phyloP scores from a whole-genome alignment of 441 rosid species.

The Arabidopsis hybrid region DNA sequence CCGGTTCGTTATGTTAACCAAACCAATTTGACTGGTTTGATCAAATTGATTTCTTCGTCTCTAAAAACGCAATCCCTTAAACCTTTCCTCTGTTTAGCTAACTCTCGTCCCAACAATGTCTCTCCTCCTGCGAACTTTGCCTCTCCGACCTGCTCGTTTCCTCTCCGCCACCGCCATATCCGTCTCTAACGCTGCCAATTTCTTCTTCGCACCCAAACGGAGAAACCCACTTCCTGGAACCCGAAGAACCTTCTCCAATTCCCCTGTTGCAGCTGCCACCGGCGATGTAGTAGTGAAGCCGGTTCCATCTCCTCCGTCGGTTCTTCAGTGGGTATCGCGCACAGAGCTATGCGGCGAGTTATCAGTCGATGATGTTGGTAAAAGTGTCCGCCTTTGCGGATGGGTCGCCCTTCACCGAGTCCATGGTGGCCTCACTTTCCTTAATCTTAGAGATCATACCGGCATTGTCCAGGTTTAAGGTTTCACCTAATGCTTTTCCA shows the following conservation, averaged over 20 bases:
- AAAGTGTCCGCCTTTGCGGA: constrained; percentile 84
- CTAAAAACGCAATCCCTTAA: constrained; percentile 34
- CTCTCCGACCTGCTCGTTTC: constrained; percentile 50
- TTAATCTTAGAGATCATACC: constrained; percentile 95
- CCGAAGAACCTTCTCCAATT: constrained; percentile 36
- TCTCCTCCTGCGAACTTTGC: constrained; percentile 60
- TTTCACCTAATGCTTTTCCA: neutral
- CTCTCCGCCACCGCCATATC: constrained; percentile 43
- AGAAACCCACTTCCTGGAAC: constrained; percentile 34
- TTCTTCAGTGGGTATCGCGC: constrained; percentile 85
- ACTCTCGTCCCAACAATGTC: constrained; percentile 49
- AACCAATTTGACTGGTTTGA: constrained; percentile 18
- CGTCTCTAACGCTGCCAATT: constrained; percentile 20
- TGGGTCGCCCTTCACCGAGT: constrained; percentile 96
- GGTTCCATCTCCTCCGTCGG: constrained; percentile 26
- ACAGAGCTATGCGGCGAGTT: constrained; percentile 71
- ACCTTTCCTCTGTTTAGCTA: constrained; percentile 15
- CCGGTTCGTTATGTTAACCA: constrained; percentile 15
- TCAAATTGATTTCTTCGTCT: constrained; percentile 12
- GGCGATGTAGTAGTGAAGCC: constrained; percentile 36
- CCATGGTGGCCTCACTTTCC: constrained; percentile 90
- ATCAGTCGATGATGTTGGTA: constrained; percentile 68
- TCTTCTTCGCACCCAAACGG: constrained; percentile 26
- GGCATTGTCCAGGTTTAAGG: constrained; percentile 82
- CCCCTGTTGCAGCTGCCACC: constrained; percentile 47